phyloP scores from a whole-genome alignment of 139 green algal genomes.

The Chlorella sp. region DNA sequence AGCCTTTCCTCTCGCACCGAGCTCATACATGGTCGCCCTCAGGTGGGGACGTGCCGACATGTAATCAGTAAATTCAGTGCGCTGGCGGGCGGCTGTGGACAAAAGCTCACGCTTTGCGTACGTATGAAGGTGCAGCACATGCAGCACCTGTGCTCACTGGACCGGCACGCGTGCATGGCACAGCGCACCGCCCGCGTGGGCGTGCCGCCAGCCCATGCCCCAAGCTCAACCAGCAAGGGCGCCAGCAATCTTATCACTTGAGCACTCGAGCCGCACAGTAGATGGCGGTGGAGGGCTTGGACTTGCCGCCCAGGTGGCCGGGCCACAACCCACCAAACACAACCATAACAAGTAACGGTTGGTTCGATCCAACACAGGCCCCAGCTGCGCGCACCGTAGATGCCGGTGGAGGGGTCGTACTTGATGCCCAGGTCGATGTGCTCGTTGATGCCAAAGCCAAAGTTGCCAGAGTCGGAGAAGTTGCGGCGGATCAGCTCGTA shows the following conservation, averaged over 20 bases:
- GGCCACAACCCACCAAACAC: conserved; percentile 74
- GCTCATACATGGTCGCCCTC: conserved; percentile 64
- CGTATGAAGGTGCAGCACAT: too few species aligned
- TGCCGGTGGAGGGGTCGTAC: conserved; percentile 99
- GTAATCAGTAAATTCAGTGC: conserved; percentile 69
- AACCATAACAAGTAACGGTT: too few species aligned
- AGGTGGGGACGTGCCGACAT: conserved; percentile 30
- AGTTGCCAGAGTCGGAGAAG: conserved; percentile 97
- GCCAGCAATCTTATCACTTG: too few species aligned
- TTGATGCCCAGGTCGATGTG: conserved; percentile 99
- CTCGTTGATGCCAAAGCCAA: conserved; percentile 97
- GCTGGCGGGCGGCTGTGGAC: too few species aligned
- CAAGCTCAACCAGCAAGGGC: too few species aligned
- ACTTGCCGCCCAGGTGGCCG: conserved; percentile 99
- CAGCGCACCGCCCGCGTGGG: too few species aligned
- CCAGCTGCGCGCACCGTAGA: conserved; percentile 88
- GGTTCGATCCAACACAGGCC: too few species aligned
- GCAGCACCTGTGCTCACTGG: too few species aligned
- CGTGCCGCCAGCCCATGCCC: too few species aligned
- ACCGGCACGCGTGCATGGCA: too few species aligned
- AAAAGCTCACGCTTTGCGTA: too few species aligned
- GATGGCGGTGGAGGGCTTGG: conserved; percentile 99
- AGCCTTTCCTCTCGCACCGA: conserved; percentile 52
- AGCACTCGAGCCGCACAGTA: conserved; percentile 46
- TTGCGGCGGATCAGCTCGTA: conserved; percentile 98